Base-by-base conservation (phyloP, 2,329 filamentous ascomycete genomes). In the Coleophoma cylindrospora region DNA sequence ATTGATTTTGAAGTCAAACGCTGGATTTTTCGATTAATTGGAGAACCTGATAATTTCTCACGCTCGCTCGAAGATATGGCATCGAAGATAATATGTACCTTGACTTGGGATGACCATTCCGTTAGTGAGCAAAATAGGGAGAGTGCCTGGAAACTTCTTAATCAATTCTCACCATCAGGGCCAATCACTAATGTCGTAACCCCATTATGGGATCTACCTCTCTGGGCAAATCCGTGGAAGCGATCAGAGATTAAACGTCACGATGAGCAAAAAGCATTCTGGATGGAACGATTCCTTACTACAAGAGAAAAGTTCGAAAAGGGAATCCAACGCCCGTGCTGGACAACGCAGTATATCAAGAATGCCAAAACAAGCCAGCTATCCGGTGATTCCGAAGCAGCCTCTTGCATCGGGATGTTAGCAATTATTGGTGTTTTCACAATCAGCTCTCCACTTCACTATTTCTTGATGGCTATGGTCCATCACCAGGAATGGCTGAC, bases 101-200 rank as follows among this genome's bases (percentile, higher is more conserved):
- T 80, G 41, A 75, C 74, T 13, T 80, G 76, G 76, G 77, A 79
- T 51, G 74, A 80, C 48, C 68, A 72, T 7, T 65, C 63, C 40
- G 58, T 76, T 37, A 78, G 74, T 60, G 65, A 70, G 47, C 70
- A 74, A 54, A 72, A 73, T 52, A 76, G 70, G 10, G 70, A 71
- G 44, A 75, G 72, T 52, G 77, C 77, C 2, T 79, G 75, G 76
- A 76, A 76, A n/a, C 66, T 80, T 1, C 64, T 80, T 14, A 78
- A 70, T 4, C 76, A 80, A 48, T 80, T 81, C 76, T 80, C 76
- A 1, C 77, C 77, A 0, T 76, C 77, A 22, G 77, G 77, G 0
- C 76, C 77, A 1, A 75, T 81, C 54, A 80, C 76, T n/a, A 80
- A 80, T 52, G 70, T 79, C 4, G 48, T 80, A 38, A 79, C 76